Conservation (phyloP, 208 protist genomes). For the Wallacemonas sp. region DNA sequence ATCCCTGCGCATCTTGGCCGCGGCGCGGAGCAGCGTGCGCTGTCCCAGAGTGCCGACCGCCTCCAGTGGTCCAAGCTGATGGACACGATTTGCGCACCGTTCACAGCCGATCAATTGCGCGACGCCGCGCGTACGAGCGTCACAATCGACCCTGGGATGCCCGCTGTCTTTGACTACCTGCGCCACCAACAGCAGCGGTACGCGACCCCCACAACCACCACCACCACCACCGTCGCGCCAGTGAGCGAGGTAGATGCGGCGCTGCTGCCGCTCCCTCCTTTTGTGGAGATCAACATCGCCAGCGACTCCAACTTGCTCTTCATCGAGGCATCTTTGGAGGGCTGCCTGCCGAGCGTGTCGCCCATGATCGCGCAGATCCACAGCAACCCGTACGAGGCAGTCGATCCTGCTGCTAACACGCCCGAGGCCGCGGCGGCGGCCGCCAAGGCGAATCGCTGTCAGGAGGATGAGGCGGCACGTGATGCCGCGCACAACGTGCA, state of each 20-base stretch:
- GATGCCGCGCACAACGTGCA: conserved; percentile 45
- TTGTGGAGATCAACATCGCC: conserved; percentile 81
- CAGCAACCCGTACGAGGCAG: conserved; percentile 74
- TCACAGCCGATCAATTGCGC: conserved; percentile 45
- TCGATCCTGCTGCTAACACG: conserved; percentile 15
- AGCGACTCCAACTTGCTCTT: conserved; percentile 84
- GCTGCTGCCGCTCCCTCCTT: conserved; percentile 17
- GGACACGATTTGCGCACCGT: conserved; percentile 71
- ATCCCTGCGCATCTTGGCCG: conserved; percentile 64
- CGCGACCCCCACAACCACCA: not conserved
- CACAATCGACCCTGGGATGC: conserved; percentile 60
- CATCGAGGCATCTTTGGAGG: conserved; percentile 67
- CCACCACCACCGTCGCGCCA: not conserved
- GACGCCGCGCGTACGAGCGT: conserved; percentile 57
- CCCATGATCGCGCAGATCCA: conserved; percentile 71
- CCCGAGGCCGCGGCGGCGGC: not conserved
- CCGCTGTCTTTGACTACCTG: conserved; percentile 69
- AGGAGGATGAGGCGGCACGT: conserved; percentile 55
- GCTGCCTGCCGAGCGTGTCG: conserved; percentile 45
- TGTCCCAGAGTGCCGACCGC: conserved; percentile 28
- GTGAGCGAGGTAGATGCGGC: conserved; percentile 7
- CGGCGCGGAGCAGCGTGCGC: conserved; percentile 24
- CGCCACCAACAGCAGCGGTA: conserved; percentile 32
- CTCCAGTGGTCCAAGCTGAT: conserved; percentile 86
- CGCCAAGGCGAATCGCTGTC: conserved; percentile 22